Percentiles rank a stretch among this genome's conserved stretches.
Evolutionary conservation across 192 early-diverging fungal genomes (phyloP).

Genomic region (Mortierella antarctica): DNA sequence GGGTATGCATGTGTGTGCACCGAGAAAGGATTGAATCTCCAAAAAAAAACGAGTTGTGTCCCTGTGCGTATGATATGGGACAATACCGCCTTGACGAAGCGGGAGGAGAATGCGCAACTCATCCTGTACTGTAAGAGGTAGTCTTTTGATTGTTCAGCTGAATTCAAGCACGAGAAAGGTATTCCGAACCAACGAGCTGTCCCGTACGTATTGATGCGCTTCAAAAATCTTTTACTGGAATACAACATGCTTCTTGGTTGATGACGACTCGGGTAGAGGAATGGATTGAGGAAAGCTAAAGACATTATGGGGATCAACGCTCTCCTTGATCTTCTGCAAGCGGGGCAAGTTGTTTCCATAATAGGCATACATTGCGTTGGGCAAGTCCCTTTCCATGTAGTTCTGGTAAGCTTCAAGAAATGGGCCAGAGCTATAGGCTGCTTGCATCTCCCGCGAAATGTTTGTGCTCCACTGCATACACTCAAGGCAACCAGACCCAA

Average conservation of each 20-base stretch:
- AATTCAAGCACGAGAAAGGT: not conserved
- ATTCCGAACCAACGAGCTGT: not conserved
- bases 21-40: too few relatives aligned
- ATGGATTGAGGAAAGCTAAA: constrained; percentile 41
- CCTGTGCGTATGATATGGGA: too few relatives aligned
- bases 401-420: constrained; percentile 31
- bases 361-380: constrained; percentile 5
- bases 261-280: constrained; percentile 1
- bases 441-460: constrained; percentile 15
- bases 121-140: not conserved
- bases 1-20: too few relatives aligned
- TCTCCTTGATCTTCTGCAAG: constrained; percentile 28
- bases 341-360: constrained; percentile 22
- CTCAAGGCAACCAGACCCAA: not conserved
- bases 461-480: constrained; percentile 11
- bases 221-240: not conserved
- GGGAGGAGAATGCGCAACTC: too few relatives aligned
- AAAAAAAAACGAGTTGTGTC: too few relatives aligned
- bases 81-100: too few relatives aligned
- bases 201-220: not conserved
- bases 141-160: not conserved
- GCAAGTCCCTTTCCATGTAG: constrained; percentile 31
- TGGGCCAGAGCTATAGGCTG: constrained; percentile 9
- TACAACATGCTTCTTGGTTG: not conserved
- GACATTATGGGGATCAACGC: constrained; percentile 27